Evolutionary conservation across 1,284 basidiomycete genomes (phyloP).

Genomic region (Phaffia rhodozyma): DNA sequence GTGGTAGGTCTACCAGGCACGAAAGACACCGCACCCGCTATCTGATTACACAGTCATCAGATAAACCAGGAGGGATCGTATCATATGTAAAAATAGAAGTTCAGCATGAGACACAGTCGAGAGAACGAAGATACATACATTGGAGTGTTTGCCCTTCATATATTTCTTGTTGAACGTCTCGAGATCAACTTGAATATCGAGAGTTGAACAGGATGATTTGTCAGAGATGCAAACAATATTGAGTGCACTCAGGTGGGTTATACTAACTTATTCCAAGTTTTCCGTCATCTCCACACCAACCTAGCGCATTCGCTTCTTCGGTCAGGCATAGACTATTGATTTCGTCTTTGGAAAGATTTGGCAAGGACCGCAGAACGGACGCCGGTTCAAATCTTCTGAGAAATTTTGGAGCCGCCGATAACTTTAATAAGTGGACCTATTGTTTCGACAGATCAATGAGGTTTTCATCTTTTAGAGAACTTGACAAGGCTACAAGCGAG

Average conservation of each 20-base stretch:
- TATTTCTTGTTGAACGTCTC: not conserved
- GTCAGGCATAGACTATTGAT: slow-evolving; percentile 8
- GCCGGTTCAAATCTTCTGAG: slow-evolving; percentile 7
- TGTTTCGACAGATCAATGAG: not conserved
- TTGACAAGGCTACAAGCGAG: not conserved
- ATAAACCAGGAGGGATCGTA: not conserved
- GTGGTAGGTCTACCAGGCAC: not conserved
- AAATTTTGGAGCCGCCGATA: slow-evolving; percentile 3
- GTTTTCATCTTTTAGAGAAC: not conserved
- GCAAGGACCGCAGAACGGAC: not conserved
- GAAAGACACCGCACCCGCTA: not conserved
- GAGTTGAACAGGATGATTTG: not conserved
- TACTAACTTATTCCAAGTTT: slow-evolving; percentile 6
- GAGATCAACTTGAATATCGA: not conserved
- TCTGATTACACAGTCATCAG: not conserved
- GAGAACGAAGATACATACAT: not conserved
- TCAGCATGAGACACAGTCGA: not conserved
- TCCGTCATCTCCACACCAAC: slow-evolving; percentile 14
- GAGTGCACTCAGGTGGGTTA: not conserved
- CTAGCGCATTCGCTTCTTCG: not conserved
- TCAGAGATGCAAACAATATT: not conserved
- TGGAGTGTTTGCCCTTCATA: slow-evolving; percentile 17
- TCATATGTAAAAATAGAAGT: not conserved
- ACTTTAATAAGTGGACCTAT: slow-evolving; percentile 3
- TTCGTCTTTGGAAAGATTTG: slow-evolving; percentile 2